Evolutionary conservation across 805 yeast species (phyloP), one percentile per base, ranked within the genome.

Genomic region (Nakazawaea wickerhamii): DNA sequence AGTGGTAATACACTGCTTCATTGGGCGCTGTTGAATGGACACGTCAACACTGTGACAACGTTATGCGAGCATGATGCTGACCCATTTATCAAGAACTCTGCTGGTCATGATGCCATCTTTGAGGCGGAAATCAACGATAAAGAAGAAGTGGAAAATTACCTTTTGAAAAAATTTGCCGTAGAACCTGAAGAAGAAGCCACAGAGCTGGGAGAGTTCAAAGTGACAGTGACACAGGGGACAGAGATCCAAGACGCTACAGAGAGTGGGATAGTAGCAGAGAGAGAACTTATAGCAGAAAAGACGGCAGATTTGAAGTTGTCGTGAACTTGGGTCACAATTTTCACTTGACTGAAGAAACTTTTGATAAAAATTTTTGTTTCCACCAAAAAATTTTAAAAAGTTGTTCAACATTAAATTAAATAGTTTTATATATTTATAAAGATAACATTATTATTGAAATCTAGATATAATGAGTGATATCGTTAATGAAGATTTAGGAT

Each of bases 21-120:
- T 60, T 93, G 99, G 99, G 97, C 98, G 0, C 75, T 95, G 0
- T 75, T 79, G 50, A 89, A 86, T 54, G 98, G 97, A 1, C 89
- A 89, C 53, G 60, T 87, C 44, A 80, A 75, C 3, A 67, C 82
- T 7, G 91, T 87, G 17, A 64, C 83, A 58, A 53, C 76, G 10
- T 65, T 93, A 34, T 81, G 91, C 60, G 91, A 84, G 17, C 84
- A 76, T 51, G 73, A 74, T 4, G 95, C 89, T 1, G 96, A 91
- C 59, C 90, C 95, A 6, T 84, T 85, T 53, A 55, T 75, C 28
- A 84, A 81, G 61, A 93, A 93, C 64, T 55, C 65, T 9, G 75
- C 81, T 38, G 84, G 79, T 21, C 95, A 88, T 56, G 98, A 93
- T 58, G 73, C 86, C 1, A 80, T 91, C 45, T 90, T 67, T 58